Evolutionary conservation across 176 grass and related monocot genomes (phyloP).

Genomic region (Bolboschoenus planiculmis): DNA sequence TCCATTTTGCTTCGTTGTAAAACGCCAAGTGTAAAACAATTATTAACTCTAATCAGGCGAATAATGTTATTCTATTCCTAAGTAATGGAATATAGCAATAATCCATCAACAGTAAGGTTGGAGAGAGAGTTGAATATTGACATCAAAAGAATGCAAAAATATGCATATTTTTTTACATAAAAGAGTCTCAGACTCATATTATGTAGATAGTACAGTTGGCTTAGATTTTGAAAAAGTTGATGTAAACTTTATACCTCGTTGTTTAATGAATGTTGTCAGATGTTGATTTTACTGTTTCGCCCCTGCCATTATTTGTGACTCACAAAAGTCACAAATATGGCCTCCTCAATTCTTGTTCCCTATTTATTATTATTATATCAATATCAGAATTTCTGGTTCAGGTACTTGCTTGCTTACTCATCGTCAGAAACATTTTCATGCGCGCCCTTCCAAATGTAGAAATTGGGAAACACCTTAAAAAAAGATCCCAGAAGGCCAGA

Average conservation of each 20-base stretch:
- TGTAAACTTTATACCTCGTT: neutral
- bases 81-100: no score
- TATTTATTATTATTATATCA: neutral
- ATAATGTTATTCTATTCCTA: no score
- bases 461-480: neutral
- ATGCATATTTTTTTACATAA: no score
- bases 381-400: neutral
- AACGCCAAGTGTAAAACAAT: no score
- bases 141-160: no score
- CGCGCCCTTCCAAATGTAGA: neutral
- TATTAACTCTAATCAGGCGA: no score
- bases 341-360: neutral
- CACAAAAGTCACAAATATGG: neutral
- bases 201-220: neutral
- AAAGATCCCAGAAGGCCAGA: no score
- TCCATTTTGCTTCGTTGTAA: no score
- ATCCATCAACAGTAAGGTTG: no score
- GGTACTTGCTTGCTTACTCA: neutral
- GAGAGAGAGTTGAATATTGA: no score
- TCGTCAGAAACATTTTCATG: neutral
- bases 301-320: neutral
- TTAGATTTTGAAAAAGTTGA: neutral
- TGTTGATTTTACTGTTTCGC: neutral
- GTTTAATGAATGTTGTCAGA: conserved; percentile 1
- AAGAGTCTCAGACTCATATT: no score